These are phyloP conservation scores for Pseudozyma sp. DNA, from an alignment of 1,284 basidiomycete species.

Conservation along the genomic window DNA sequence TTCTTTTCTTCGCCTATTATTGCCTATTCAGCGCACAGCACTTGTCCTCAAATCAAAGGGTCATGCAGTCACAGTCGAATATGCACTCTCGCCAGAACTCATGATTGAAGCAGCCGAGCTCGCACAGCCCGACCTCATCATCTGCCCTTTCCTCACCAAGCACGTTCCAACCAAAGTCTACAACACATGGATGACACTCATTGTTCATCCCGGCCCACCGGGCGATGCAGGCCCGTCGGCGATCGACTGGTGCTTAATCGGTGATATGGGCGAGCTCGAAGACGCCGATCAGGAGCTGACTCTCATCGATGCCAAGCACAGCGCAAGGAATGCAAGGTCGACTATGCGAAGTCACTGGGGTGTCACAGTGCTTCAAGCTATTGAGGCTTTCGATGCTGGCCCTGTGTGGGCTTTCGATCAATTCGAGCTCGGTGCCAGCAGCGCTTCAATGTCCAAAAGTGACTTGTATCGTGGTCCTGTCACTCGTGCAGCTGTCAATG, in stretches of 20 bases:
- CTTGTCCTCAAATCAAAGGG: conserved; percentile 69
- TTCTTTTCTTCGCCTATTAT: background rate
- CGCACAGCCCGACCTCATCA: conserved; percentile 69
- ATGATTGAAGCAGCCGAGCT: conserved; percentile 70
- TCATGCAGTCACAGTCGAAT: conserved; percentile 70
- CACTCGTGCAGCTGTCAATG: conserved; percentile 68
- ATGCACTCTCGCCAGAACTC: conserved; percentile 69
- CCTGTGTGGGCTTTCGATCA: conserved; percentile 72
- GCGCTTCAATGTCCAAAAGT: conserved; percentile 69
- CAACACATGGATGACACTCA: conserved; percentile 70
- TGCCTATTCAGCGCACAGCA: conserved; percentile 41
- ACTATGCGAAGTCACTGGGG: conserved; percentile 70
- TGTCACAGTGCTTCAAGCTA: conserved; percentile 71
- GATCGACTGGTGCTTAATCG: conserved; percentile 71
- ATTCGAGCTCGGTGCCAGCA: conserved; percentile 64
- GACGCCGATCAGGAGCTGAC: conserved; percentile 66
- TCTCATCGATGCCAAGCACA: conserved; percentile 58
- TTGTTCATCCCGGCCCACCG: conserved; percentile 72
- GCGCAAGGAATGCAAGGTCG: conserved; percentile 16
- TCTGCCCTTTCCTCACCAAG: conserved; percentile 72
- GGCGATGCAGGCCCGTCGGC: conserved; percentile 72
- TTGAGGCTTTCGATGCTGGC: conserved; percentile 71
- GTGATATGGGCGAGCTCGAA: conserved; percentile 69
- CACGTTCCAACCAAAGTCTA: conserved; percentile 70
- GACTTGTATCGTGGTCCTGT: conserved; percentile 70